These are phyloP conservation scores for Scleroderma bovista DNA, from an alignment of 768 basidiomycete species.

Conservation along the genomic window DNA sequence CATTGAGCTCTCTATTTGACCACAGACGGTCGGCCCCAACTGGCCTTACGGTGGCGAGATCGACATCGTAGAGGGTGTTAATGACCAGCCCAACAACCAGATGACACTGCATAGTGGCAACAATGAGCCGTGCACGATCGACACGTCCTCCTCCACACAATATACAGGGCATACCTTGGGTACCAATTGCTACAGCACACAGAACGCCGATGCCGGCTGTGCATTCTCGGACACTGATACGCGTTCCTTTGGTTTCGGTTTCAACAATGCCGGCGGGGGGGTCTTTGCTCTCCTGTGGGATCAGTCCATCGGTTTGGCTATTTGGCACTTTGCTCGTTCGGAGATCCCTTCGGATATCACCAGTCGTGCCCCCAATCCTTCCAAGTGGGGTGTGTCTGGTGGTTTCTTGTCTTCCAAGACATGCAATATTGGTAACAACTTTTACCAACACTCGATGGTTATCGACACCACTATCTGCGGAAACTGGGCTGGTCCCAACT, in stretches of 20 bases:
- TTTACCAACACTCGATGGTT: slow-evolving; percentile 47
- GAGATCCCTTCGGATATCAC: slow-evolving; percentile 49
- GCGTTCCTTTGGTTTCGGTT: slow-evolving; percentile 38
- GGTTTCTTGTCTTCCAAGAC: slow-evolving; percentile 45
- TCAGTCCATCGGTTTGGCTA: slow-evolving; percentile 38
- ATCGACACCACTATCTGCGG: slow-evolving; percentile 33
- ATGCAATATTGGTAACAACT: slow-evolving; percentile 47
- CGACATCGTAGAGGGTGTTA: slow-evolving; percentile 72
- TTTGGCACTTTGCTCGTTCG: slow-evolving; percentile 52
- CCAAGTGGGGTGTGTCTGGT: slow-evolving; percentile 46
- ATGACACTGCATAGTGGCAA: slow-evolving; percentile 58
- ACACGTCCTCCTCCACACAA: slow-evolving; percentile 8
- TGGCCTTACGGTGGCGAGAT: slow-evolving; percentile 60
- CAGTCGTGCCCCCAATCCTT: slow-evolving; percentile 39
- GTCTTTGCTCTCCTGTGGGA: slow-evolving; percentile 57
- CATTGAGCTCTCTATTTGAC: background rate
- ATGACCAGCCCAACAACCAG: slow-evolving; percentile 52
- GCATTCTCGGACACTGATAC: slow-evolving; percentile 38
- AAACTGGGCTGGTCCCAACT: slow-evolving; percentile 22
- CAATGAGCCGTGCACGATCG: slow-evolving; percentile 33
- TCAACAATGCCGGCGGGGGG: slow-evolving; percentile 38
- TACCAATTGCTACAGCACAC: slow-evolving; percentile 37
- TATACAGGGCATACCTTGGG: slow-evolving; percentile 21
- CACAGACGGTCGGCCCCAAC: slow-evolving; percentile 39
- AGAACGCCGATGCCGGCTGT: slow-evolving; percentile 43